Base-by-base conservation (phyloP, 352 stramenopile genomes). In the Sclerospora graminicola region DNA sequence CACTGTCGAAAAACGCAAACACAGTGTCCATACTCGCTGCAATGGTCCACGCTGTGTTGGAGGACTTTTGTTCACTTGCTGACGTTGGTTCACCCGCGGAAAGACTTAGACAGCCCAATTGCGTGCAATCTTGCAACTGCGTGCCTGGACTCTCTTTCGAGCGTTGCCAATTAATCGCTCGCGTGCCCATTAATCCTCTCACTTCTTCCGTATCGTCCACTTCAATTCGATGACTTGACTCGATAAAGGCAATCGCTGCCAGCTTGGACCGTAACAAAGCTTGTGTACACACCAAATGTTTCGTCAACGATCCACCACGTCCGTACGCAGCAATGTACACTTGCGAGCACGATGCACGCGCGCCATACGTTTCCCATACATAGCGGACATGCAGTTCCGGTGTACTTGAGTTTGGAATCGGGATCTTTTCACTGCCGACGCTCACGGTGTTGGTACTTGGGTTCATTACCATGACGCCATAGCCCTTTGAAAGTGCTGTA, bases 1-100 rank as follows among this genome's bases (percentile, higher is more conserved):
- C 80, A 51, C 72, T 88, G 15, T 87, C 77, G 31, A 91, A 89
- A 40, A 91, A 91, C 9, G 80, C 76, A 49, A 91, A 89, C 1
- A 89, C 74, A 2, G 76, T 91, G 21, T 85, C 63, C 74, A 91
- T 89, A 45, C 76, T 88, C 3, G 74, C 74, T 0, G 62, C 71
- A 51, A 89, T 91, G 0, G 80, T 91, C 77, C 77, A 88, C 21
- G 80, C 74, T 10, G 74, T 91, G 49, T 89, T 91, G 0, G 65
- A 81, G 7, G 66, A 83, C 38, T 81, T 84, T 37, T 87, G 73
- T 44, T 90, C 72, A 5, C 51, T 54, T 16, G 59, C 62, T 1
- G 59, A 56, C 11, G 65, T 66, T 5, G 75, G 77, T 54, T 89
- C 76, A 15, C 80, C 80, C 1, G 75, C 74, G 13, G 77, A 89